Conservation (phyloP, 192 early-diverging fungal species). For the Blastocladiella britannica region DNA sequence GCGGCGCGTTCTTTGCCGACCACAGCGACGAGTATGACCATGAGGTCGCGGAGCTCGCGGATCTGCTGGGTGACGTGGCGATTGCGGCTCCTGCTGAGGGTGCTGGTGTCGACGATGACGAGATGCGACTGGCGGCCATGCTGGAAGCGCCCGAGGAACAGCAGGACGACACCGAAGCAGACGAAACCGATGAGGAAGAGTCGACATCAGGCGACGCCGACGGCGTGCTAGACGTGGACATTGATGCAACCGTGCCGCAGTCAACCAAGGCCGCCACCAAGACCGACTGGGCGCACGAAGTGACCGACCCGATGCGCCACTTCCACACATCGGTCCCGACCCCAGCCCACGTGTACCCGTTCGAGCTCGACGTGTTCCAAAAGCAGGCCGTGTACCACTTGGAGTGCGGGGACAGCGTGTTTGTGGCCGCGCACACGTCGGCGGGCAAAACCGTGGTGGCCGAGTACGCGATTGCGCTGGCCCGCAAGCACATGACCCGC, state of each 20-base stretch:
- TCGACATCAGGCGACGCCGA: neutral
- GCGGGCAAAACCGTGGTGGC: conserved; percentile 98
- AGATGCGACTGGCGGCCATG: conserved; percentile 6
- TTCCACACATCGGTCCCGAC: conserved; percentile 80
- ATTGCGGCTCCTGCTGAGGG: too few relatives aligned
- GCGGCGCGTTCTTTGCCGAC: conserved; percentile 35
- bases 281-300: conserved; percentile 76
- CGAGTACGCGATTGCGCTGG: conserved; percentile 90
- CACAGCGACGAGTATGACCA: neutral
- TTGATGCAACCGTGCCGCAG: neutral
- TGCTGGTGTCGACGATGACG: conserved; percentile 14
- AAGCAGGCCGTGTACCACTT: conserved; percentile 90
- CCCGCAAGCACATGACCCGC: conserved; percentile 84
- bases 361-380: conserved; percentile 93
- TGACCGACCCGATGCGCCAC: conserved; percentile 64
- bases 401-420: conserved; percentile 85
- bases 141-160: conserved; percentile 1
- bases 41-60: neutral
- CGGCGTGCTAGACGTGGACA: neutral
- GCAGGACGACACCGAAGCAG: neutral
- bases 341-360: conserved; percentile 70
- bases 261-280: conserved; percentile 8
- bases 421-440: conserved; percentile 95
- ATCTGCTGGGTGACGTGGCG: too few relatives aligned
- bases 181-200: neutral